A percentile compares a stretch with the other conserved stretches of the same genome.
These are phyloP conservation scores for Dioscorea dumetorum DNA, from an alignment of 106 monocot genomes.

Conservation along the genomic window DNA sequence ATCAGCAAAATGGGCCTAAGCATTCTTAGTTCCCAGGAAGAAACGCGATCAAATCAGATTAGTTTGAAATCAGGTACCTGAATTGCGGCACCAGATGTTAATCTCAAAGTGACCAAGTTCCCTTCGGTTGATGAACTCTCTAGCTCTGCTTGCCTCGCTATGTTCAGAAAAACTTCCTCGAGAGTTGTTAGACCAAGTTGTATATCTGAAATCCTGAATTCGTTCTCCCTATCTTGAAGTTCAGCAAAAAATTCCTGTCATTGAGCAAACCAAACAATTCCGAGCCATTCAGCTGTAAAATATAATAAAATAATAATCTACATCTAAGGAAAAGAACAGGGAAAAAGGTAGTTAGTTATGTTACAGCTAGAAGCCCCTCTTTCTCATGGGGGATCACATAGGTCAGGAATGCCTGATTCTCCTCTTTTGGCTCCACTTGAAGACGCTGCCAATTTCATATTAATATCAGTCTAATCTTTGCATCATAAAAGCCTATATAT, in stretches of 20 bases:
- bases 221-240: conserved; percentile 79
- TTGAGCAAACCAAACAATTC: too few species aligned
- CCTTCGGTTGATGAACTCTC: conserved; percentile 69
- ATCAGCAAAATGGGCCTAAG: too few species aligned
- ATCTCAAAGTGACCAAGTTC: conserved; percentile 47
- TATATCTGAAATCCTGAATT: conserved; percentile 86
- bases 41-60: neutral
- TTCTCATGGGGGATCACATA: conserved; percentile 89
- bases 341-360: neutral
- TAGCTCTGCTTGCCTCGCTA: conserved; percentile 82
- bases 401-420: conserved; percentile 61
- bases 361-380: conserved; percentile 71
- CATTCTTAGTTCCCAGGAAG: too few species aligned
- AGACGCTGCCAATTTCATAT: conserved; percentile 42
- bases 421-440: conserved; percentile 67
- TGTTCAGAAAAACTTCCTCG: conserved; percentile 87
- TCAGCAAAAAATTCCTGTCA: conserved; percentile 74
- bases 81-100: conserved; percentile 66
- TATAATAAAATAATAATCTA: neutral
- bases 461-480: neutral
- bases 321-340: neutral
- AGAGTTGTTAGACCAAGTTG: conserved; percentile 90
- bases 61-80: conserved; percentile 29
- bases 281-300: neutral
- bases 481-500: neutral